Evolutionary conservation across 768 basidiomycete genomes (phyloP).

Genomic region (Hebeloma cylindrosporum): DNA sequence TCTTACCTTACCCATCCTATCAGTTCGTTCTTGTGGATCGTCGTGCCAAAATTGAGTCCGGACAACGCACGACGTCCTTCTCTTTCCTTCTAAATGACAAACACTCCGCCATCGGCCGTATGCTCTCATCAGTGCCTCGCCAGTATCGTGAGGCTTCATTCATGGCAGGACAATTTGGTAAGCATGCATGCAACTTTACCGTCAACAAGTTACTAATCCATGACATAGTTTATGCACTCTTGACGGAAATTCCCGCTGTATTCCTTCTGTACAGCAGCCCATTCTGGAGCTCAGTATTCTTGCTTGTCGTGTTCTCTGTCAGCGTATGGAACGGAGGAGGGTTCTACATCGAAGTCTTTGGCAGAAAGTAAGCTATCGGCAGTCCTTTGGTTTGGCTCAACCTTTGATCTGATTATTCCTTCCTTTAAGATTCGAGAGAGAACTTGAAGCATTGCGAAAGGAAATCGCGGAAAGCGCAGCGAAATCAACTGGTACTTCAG

Average conservation of each 20-base stretch:
- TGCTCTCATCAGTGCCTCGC: constrained; percentile 58
- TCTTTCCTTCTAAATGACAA: constrained; percentile 88
- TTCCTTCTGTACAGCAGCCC: constrained; percentile 81
- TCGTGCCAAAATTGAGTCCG: constrained; percentile 86
- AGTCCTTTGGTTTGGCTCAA: constrained; percentile 7
- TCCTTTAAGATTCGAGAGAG: constrained; percentile 77
- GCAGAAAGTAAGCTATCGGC: constrained; percentile 74
- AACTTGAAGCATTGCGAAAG: constrained; percentile 86
- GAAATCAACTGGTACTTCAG: constrained; percentile 38
- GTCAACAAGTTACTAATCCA: neutral
- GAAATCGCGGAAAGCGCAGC: constrained; percentile 75
- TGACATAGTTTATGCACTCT: constrained; percentile 69
- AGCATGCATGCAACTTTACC: constrained; percentile 2
- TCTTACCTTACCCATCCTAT: constrained; percentile 4
- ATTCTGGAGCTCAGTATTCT: constrained; percentile 73
- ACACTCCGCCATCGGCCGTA: constrained; percentile 75
- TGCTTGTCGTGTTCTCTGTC: constrained; percentile 78
- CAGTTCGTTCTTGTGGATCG: constrained; percentile 88
- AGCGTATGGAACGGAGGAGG: constrained; percentile 96
- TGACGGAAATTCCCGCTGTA: constrained; percentile 86
- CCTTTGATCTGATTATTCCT: constrained; percentile 7
- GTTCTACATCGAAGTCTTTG: constrained; percentile 96
- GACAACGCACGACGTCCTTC: constrained; percentile 88
- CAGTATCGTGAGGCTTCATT: constrained; percentile 69
- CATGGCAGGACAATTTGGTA: constrained; percentile 69